Evolutionary conservation across 2,329 filamentous ascomycete species (phyloP), one percentile per base, ranked within the genome.

Genomic region (Drechslera avenae): DNA sequence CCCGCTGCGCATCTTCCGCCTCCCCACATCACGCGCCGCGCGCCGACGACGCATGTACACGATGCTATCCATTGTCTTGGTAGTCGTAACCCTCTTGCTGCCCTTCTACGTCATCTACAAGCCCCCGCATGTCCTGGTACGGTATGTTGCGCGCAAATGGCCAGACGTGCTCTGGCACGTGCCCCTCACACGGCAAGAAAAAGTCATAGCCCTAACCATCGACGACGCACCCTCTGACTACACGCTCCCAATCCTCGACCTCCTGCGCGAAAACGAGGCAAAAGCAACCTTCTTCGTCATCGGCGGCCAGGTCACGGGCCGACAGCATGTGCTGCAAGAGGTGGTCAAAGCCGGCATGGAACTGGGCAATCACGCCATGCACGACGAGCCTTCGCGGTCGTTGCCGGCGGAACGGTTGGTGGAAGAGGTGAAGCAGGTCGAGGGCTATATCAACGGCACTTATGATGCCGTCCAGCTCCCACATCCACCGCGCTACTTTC

Each of bases 211-310:
- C 0, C 79, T 97, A 32, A 96, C 90, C 1, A 87, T 96, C 64
- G 91, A 96, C 76, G 91, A 96, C 74, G 88, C 86, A 21, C 91
- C 91, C 0, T 92, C 88, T 1, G 74, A 81, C 35, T 81, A 89
- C 71, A 95, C 91, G 2, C 67, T 74, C 36, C 83, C 86, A 48
- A 91, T 96, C 52, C 76, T 91, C 46, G 75, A 84, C 35, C 75
- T 90, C 0, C 79, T 96, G n/a, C 76, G 79, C 30, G 70, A 71
- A 5, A 81, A 90, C 66, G 79, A 82, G 49, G 90, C 87, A 12
- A 83, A 80, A 16, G 91, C 91, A 0, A 96, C 91, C 0, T 94
- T 96, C 72, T 97, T 96, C 73, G 81, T 95, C 26, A 96, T 96
- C 62, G 91, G 91, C 7, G 82, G 81, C 2, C 91, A 96, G 75